These are phyloP conservation scores for Ramichloridium luteum DNA, from an alignment of 2,329 filamentous ascomycete species.

Conservation along the genomic window DNA sequence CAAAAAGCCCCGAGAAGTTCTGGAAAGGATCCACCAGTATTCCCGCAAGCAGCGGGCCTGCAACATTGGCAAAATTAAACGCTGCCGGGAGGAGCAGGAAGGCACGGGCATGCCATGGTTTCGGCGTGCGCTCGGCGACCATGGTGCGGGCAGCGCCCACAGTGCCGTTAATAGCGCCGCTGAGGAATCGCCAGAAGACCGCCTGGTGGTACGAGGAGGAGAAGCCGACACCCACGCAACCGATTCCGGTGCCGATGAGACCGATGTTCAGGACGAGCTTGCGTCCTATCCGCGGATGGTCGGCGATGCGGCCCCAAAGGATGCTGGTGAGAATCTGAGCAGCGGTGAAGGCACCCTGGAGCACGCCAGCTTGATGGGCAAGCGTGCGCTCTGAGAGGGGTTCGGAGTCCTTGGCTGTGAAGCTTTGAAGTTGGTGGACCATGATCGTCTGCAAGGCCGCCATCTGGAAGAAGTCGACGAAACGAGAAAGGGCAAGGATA, in stretches of 20 bases:
- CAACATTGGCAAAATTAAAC: constrained; percentile 31
- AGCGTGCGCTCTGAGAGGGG: constrained; percentile 35
- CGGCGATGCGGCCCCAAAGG: constrained; percentile 30
- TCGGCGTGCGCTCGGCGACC: constrained; percentile 29
- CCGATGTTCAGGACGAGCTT: constrained; percentile 31
- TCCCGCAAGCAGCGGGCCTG: constrained; percentile 45
- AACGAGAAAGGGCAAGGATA: constrained; percentile 29
- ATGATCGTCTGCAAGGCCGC: constrained; percentile 33
- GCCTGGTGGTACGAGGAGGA: constrained; percentile 29
- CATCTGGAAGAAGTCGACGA: constrained; percentile 35
- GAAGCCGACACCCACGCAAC: constrained; percentile 30
- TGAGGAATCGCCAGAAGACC: constrained; percentile 29
- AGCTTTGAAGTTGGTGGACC: constrained; percentile 32
- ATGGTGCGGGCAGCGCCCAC: constrained; percentile 31
- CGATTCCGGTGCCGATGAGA: constrained; percentile 28
- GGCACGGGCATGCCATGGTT: constrained; percentile 29
- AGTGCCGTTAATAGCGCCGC: constrained; percentile 31
- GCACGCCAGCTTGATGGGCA: constrained; percentile 30
- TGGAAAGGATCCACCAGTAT: constrained; percentile 48
- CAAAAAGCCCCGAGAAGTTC: constrained; percentile 46
- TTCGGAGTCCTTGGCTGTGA: constrained; percentile 26
- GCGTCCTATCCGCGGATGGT: constrained; percentile 33
- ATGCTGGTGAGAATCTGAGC: constrained; percentile 32
- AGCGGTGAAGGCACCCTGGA: constrained; percentile 31
- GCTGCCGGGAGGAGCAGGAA: constrained; percentile 30